Evolutionary conservation across 805 yeast species (phyloP).

Genomic region (Barnettozyma vustinii): DNA sequence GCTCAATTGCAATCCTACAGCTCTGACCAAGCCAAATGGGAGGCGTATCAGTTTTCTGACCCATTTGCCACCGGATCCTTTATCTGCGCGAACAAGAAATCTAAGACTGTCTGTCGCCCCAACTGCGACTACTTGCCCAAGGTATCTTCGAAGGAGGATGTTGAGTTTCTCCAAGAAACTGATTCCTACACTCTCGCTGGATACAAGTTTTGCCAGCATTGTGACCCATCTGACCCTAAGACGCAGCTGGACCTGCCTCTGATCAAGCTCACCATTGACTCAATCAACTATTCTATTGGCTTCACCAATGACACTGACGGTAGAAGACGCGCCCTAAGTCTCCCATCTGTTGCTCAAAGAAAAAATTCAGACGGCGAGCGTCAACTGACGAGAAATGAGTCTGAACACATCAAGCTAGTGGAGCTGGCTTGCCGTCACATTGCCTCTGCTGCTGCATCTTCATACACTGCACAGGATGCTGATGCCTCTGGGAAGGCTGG

Average conservation of each 20-base stretch:
- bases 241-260: constrained; percentile 18
- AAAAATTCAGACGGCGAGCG: constrained; percentile 13
- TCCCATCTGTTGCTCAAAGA: constrained; percentile 18
- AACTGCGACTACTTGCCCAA: constrained; percentile 50
- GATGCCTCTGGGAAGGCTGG: constrained; percentile 5
- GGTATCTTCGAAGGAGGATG: constrained; percentile 35
- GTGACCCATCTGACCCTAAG: constrained; percentile 42
- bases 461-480: constrained; percentile 25
- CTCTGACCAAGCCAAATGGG: constrained; percentile 37
- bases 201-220: constrained; percentile 45
- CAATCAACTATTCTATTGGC: constrained; percentile 53
- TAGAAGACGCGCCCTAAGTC: constrained; percentile 22
- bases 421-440: constrained; percentile 80
- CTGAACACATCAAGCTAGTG: constrained; percentile 63
- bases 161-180: constrained; percentile 37
- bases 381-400: constrained; percentile 49
- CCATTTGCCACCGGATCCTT: constrained; percentile 61
- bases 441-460: constrained; percentile 68
- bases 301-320: constrained; percentile 30
- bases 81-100: constrained; percentile 41
- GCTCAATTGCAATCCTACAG: constrained; percentile 10
- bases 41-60: constrained; percentile 60
- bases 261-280: constrained; percentile 45
- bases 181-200: constrained; percentile 41
- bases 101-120: constrained; percentile 55